Percentiles rank a stretch among this genome's conserved stretches.
These are phyloP conservation scores for Suillus occidentalis DNA, from an alignment of 768 basidiomycete genomes.

Conservation along the genomic window DNA sequence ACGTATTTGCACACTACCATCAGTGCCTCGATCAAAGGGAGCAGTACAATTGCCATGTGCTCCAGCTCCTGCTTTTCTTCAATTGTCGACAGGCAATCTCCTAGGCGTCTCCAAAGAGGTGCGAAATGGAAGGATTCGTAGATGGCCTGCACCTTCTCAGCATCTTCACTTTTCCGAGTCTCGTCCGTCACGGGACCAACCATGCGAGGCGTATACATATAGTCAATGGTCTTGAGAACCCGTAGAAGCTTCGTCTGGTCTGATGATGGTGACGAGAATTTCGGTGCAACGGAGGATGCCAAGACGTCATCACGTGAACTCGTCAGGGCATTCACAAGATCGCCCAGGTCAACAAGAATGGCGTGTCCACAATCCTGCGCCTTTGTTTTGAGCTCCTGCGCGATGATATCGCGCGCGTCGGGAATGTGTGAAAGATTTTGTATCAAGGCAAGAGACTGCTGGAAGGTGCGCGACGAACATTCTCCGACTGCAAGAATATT, in stretches of 20 bases:
- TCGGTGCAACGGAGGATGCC: constrained; percentile 72
- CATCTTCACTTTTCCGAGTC: constrained; percentile 48
- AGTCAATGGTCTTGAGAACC: constrained; percentile 96
- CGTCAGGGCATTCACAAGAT: constrained; percentile 65
- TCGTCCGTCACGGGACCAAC: constrained; percentile 40
- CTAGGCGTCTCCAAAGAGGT: constrained; percentile 83
- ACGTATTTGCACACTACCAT: constrained; percentile 99
- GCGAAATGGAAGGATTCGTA: constrained; percentile 92
- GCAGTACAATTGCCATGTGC: constrained; percentile 87
- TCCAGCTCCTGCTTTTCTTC: constrained; percentile 79
- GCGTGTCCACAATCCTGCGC: constrained; percentile 86
- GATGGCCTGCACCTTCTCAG: constrained; percentile 82
- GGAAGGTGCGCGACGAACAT: constrained; percentile 95
- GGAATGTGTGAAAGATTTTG: constrained; percentile 89
- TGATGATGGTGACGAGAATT: constrained; percentile 92
- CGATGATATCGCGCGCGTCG: constrained; percentile 85
- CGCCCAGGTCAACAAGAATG: constrained; percentile 75
- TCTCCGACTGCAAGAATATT: constrained; percentile 98
- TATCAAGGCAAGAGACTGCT: constrained; percentile 87
- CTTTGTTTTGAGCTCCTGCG: constrained; percentile 80
- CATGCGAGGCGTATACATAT: constrained; percentile 78
- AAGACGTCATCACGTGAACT: constrained; percentile 53
- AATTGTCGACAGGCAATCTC: constrained; percentile 84
- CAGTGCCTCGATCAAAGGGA: constrained; percentile 93
- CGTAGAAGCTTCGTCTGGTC: constrained; percentile 95